These are phyloP conservation scores for Annona squamosa DNA, from an alignment of 164 flowering plant genomes.

Conservation along the genomic window DNA sequence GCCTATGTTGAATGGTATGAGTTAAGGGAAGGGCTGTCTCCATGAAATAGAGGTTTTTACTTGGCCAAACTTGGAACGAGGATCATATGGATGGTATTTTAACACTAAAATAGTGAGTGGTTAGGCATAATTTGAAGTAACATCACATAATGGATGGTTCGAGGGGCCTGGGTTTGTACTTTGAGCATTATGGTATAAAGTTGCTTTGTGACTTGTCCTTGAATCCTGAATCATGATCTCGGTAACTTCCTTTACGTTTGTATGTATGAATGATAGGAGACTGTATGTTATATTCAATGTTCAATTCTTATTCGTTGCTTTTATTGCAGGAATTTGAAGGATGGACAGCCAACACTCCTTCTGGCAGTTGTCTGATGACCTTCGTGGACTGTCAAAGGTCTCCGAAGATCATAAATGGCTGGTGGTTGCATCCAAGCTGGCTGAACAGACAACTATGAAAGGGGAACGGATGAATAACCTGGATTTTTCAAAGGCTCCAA, in stretches of 20 bases:
- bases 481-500: slow-evolving; percentile 55
- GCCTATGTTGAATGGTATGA: too few species aligned
- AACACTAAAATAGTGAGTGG: too few species aligned
- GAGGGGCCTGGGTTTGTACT: too few species aligned
- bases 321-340: slow-evolving; percentile 10
- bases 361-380: slow-evolving; percentile 90
- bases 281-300: neutral
- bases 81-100: too few species aligned
- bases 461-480: slow-evolving; percentile 78
- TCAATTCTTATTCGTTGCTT: neutral
- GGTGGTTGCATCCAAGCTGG: slow-evolving; percentile 73
- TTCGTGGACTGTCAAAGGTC: slow-evolving; percentile 74
- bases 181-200: too few species aligned
- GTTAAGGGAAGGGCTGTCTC: too few species aligned
- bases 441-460: slow-evolving; percentile 79
- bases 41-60: too few species aligned
- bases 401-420: slow-evolving; percentile 85
- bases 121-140: too few species aligned
- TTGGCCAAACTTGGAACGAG: too few species aligned
- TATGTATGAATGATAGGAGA: neutral
- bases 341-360: slow-evolving; percentile 68
- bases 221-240: neutral
- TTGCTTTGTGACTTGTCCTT: neutral
- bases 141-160: too few species aligned
- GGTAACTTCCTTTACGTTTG: neutral